A percentile compares a stretch with the other conserved stretches of the same genome.
Evolutionary conservation across 192 early-diverging fungal genomes (phyloP).

Genomic region (Allomyces macrogynus): DNA sequence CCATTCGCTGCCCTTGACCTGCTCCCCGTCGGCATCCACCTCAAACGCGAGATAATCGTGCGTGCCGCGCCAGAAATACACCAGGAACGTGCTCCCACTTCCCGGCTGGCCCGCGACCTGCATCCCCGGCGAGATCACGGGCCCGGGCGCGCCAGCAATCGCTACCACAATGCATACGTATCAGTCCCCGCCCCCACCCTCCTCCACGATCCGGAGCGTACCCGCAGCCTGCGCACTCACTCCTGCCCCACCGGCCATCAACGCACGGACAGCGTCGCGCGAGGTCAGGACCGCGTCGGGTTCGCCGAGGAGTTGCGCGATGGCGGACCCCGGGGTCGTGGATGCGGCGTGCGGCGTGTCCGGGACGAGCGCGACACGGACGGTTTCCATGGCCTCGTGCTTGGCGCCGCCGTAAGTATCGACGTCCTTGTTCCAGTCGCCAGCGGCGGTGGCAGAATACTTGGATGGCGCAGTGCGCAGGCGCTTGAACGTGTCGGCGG

Average conservation of each 20-base stretch:
- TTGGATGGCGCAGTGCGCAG: not conserved
- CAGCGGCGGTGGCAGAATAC: not conserved
- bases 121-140: not conserved
- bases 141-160: not conserved
- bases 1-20: not conserved
- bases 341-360: too few species aligned
- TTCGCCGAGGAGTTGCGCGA: not conserved
- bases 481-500: not conserved
- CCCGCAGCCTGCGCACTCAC: not conserved
- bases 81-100: not conserved
- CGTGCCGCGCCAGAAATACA: not conserved
- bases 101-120: not conserved
- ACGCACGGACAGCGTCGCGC: not conserved
- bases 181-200: not conserved
- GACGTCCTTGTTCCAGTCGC: not conserved
- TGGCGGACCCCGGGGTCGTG: not conserved
- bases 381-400: not conserved
- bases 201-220: not conserved
- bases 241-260: not conserved
- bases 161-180: not conserved
- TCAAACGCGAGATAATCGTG: not conserved
- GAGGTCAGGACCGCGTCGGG: not conserved
- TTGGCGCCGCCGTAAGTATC: not conserved
- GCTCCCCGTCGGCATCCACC: not conserved
- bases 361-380: not conserved